Evolutionary conservation across 441 rosid species (phyloP), one percentile per base, ranked within the genome.

Genomic region (Omphalea diandra): DNA sequence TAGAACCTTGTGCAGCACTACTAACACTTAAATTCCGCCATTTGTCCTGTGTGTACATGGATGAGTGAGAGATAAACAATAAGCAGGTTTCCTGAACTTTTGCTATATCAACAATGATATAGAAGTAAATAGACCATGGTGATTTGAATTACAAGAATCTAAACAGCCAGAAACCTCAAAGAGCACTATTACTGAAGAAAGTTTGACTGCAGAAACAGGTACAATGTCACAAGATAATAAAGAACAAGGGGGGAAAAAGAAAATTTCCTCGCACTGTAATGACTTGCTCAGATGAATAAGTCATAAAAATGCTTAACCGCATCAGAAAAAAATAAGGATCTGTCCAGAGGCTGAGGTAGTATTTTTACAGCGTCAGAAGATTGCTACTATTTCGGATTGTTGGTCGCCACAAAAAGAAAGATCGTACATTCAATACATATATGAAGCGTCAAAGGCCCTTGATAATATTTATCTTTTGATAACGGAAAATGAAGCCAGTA

Each of bases 11-110:
- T 67, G 80, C 82, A 71, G 85, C 70, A 74, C 80, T 76, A 54
- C 94, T 84, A 69, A 90, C 93, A 81, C 84, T 83, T 80, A 90
- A 70, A 75, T 92, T 92, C 63, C 96, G 84, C 97, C 97, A 92
- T 73, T 92, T 92, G 69, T 91, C 97, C 97, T 87, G 81, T 4
- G 54, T 71, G 67, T 17, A 38, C 31, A 53, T 70, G 35, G 31
- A 75, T 60, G 52, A 53, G 40, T 57, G 59, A 68, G 53, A 12
- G 57, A 46, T 7, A 38, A 65, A 26, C 15, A 69, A 24, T 49
- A 43, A 67, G 7, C 41, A 52, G 22, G 31, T 63, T 63, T 7
- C 31, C 27, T 3, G 29, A 36, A 53, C 3, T 50, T 50, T 50
- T n/a, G 54, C 12, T 50, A 7, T 7, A 12, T 17, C n/a, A 67